phyloP scores from a whole-genome alignment of 805 yeast genomes.

The Brettanomyces nanus region DNA sequence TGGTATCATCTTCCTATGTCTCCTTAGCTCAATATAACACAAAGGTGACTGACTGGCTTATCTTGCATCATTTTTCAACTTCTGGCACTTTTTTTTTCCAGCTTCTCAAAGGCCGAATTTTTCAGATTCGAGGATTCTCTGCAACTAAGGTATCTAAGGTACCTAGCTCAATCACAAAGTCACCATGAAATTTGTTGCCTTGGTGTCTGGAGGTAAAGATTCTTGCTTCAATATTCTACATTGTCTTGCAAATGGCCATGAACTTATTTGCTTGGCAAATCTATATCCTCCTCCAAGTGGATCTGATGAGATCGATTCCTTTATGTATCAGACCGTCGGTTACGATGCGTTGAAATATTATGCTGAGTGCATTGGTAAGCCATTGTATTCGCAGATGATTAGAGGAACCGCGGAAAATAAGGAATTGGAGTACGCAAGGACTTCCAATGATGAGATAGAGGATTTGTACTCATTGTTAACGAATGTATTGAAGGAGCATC shows the following conservation, averaged over 20 bases:
- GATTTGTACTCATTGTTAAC: slow-evolving; percentile 55
- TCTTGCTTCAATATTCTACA: slow-evolving; percentile 86
- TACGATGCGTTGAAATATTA: slow-evolving; percentile 66
- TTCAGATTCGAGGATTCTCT: too few species aligned
- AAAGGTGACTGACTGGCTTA: too few species aligned
- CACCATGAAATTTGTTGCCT: slow-evolving; percentile 81
- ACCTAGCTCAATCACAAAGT: background rate
- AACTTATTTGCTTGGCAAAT: slow-evolving; percentile 78
- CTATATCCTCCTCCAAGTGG: slow-evolving; percentile 47
- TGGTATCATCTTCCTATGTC: too few species aligned
- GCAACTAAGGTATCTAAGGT: too few species aligned
- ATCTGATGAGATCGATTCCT: slow-evolving; percentile 77
- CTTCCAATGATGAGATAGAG: slow-evolving; percentile 79
- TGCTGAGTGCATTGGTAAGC: slow-evolving; percentile 65
- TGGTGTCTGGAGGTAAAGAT: slow-evolving; percentile 94
- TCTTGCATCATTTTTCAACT: too few species aligned
- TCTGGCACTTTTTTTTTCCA: too few species aligned
- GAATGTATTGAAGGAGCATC: slow-evolving; percentile 42
- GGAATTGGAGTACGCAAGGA: slow-evolving; percentile 57
- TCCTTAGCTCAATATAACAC: too few species aligned
- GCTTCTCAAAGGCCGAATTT: too few species aligned
- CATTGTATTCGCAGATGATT: slow-evolving; percentile 66
- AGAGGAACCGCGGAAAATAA: slow-evolving; percentile 56
- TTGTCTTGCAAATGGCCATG: slow-evolving; percentile 80
- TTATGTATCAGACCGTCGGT: slow-evolving; percentile 98